Evolutionary conservation across 2,329 filamentous ascomycete species (phyloP).

Genomic region (Calonectria hawksworthii): DNA sequence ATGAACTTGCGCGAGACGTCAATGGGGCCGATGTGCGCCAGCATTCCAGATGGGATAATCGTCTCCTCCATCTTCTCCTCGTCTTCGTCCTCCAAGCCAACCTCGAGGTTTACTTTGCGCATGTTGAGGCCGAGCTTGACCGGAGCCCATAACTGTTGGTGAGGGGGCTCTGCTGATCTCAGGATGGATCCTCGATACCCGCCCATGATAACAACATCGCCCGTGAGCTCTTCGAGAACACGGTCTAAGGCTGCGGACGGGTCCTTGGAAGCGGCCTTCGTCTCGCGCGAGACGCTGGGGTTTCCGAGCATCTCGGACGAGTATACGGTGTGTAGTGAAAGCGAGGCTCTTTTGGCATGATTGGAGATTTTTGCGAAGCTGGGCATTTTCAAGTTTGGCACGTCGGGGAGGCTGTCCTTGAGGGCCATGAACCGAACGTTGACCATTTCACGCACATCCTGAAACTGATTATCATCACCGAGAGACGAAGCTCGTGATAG

Average conservation of each 20-base stretch:
- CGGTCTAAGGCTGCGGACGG: conserved; percentile 58
- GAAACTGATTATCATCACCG: conserved; percentile 86
- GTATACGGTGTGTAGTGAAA: conserved; percentile 50
- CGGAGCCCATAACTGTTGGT: conserved; percentile 93
- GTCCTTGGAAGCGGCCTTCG: conserved; percentile 31
- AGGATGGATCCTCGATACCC: conserved; percentile 94
- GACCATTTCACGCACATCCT: conserved; percentile 84
- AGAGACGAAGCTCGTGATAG: conserved; percentile 85
- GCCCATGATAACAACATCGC: conserved; percentile 89
- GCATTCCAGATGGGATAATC: conserved; percentile 89
- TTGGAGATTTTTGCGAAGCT: conserved; percentile 68
- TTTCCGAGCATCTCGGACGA: conserved; percentile 45
- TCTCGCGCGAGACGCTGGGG: conserved; percentile 40
- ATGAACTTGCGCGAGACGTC: conserved; percentile 89
- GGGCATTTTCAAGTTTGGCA: conserved; percentile 81
- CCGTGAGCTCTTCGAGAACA: conserved; percentile 77
- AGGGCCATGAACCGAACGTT: conserved; percentile 93
- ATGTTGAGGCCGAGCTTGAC: conserved; percentile 94
- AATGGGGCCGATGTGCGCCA: conserved; percentile 92
- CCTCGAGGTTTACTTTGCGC: conserved; percentile 90
- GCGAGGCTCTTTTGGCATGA: conserved; percentile 47
- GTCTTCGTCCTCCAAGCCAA: conserved; percentile 84
- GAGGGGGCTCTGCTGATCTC: conserved; percentile 83
- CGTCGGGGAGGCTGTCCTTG: conserved; percentile 86
- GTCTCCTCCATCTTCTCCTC: conserved; percentile 86